Evolutionary conservation across 257 asterid genomes (phyloP), one percentile per base, ranked within the genome.

Genomic region (Nicotiana sylvestris): DNA sequence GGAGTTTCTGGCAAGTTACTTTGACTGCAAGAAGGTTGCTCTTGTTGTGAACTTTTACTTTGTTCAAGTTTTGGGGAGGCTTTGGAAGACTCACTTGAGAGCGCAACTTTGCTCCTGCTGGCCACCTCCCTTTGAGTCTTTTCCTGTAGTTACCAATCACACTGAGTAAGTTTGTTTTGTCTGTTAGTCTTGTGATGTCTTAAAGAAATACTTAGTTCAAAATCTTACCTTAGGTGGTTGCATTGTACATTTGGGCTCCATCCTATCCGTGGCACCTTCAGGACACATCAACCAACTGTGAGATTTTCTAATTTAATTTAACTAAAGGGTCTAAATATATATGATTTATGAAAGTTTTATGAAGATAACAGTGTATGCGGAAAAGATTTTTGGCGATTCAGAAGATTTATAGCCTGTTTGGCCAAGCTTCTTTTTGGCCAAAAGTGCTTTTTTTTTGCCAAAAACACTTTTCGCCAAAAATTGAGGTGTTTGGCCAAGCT

Each of bases 11-110:
- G 87, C 66, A 78, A 65, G 32, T 72, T 88, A 68, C 18, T 84
- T 68, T 80, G 88, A 70, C 80, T 82, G 30, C 55, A 77, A 64
- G 85, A 9, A 67, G 83, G 84, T 68, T 84, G 57, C 76, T 88
- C 92, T 80, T 89, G 81, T 82, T 86, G 93, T 82, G 87, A 83
- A 78, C 82, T 82, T 89, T 66, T 88, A 56, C 78, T 84, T 39
- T 79, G 88, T 72, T 94, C 95, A 60, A 86, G 85, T 21, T 92
- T 90, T 81, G 85, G 85, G 56, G 94, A 90, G 72, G 87, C 88
- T 78, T 89, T 85, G 51, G 97, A 91, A 83, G 98, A 93, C 85
- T 90, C 98, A 3, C 86, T 87, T 32, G 97, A 93, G 79, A 70
- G 84, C 65, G 91, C 85, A 58, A 92, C 90, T 77, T 91, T 85